phyloP scores from a whole-genome alignment of 2,329 filamentous ascomycete species.

The Monosporascus sp. region DNA sequence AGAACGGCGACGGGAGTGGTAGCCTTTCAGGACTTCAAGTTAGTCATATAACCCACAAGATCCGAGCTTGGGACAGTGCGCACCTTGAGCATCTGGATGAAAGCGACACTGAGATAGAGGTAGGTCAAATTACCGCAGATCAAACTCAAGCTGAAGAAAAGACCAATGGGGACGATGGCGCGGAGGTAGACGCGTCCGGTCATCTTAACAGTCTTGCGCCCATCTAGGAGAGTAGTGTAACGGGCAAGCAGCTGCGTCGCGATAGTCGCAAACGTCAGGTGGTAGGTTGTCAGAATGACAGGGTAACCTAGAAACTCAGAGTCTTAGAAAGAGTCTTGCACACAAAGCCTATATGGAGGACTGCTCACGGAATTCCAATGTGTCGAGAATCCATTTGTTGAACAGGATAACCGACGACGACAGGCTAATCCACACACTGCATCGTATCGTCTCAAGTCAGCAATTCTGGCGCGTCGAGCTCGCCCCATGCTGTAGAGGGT shows the following conservation, averaged over 20 bases:
- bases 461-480: conserved; percentile 1
- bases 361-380: conserved; percentile 70
- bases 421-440: conserved; percentile 83
- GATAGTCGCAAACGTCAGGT: conserved; percentile 84
- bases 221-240: conserved; percentile 85
- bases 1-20: conserved; percentile 93
- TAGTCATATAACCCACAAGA: conserved; percentile 2
- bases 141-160: conserved; percentile 93
- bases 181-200: conserved; percentile 87
- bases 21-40: conserved; percentile 48
- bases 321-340: conserved; percentile 19
- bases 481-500: not conserved
- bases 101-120: conserved; percentile 89
- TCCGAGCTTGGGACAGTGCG: not conserved
- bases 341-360: not conserved
- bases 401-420: conserved; percentile 95
- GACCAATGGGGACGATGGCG: conserved; percentile 87
- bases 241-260: conserved; percentile 92
- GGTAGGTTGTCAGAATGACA: conserved; percentile 91
- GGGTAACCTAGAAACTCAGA: conserved; percentile 48
- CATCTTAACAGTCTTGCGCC: conserved; percentile 95
- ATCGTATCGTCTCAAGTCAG: conserved; percentile 8
- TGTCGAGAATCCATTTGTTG: conserved; percentile 98
- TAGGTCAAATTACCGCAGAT: conserved; percentile 97
- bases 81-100: conserved; percentile 99